Conservation (phyloP, 139 green algal species). For the Chlorella sorokiniana region DNA sequence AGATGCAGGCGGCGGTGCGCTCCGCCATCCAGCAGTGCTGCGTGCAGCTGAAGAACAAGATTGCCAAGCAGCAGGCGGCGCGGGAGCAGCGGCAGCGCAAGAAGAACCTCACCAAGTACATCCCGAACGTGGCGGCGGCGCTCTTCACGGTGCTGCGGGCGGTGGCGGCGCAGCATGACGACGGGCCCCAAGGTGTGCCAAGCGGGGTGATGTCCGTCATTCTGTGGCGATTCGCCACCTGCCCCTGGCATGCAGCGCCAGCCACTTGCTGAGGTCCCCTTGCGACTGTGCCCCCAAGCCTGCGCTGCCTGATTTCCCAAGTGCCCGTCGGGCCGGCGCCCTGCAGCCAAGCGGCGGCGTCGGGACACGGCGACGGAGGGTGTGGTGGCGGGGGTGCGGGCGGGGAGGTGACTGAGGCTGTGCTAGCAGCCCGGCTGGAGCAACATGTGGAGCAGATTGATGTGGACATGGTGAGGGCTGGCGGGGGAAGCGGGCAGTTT, state of each 20-base stretch:
- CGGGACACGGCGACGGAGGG: constrained; percentile 49
- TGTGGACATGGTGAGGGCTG: constrained; percentile 85
- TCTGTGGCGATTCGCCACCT: too few relatives aligned
- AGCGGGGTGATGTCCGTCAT: too few relatives aligned
- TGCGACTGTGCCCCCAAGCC: too few relatives aligned
- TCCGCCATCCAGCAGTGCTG: constrained; percentile 83
- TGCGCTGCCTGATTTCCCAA: too few relatives aligned
- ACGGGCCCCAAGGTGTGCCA: background rate
- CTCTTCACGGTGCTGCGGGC: constrained; percentile 58
- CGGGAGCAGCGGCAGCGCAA: constrained; percentile 86
- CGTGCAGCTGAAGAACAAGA: constrained; percentile 81
- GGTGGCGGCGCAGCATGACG: constrained; percentile 38
- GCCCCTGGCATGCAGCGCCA: too few relatives aligned
- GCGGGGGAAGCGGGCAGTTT: too few relatives aligned
- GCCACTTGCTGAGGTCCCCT: too few relatives aligned
- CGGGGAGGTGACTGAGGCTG: constrained; percentile 59
- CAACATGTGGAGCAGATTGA: constrained; percentile 94
- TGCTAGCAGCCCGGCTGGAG: constrained; percentile 66
- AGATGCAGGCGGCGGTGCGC: constrained; percentile 90
- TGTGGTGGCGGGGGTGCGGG: constrained; percentile 62
- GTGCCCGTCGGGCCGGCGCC: too few relatives aligned
- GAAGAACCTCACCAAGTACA: constrained; percentile 91
- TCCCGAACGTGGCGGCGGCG: constrained; percentile 80
- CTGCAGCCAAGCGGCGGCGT: constrained; percentile 24
- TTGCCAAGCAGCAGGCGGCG: constrained; percentile 73